Conservation (phyloP, 345 rosid species). For the Citrus cavaleriei region DNA sequence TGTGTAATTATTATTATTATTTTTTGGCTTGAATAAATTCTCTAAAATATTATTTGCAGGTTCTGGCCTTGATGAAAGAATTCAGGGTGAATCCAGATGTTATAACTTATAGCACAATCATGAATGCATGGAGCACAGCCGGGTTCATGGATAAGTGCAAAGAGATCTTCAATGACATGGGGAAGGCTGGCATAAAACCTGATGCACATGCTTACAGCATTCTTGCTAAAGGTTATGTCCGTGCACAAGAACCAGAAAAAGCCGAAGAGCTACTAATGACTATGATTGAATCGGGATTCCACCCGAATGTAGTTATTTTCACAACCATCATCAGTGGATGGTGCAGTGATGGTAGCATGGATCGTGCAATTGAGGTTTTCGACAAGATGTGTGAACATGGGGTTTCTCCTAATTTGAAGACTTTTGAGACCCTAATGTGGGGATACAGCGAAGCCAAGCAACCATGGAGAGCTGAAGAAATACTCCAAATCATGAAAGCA, state of each 20-base stretch:
- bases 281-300: slow-evolving; percentile 33
- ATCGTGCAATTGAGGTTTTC: slow-evolving; percentile 42
- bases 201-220: slow-evolving; percentile 57
- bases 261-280: slow-evolving; percentile 48
- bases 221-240: slow-evolving; percentile 61
- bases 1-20: too few species aligned
- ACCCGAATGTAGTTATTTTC: slow-evolving; percentile 53
- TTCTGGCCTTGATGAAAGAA: slow-evolving; percentile 53
- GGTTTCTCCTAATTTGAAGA: slow-evolving; percentile 54
- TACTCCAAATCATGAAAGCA: slow-evolving; percentile 50
- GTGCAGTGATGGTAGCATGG: slow-evolving; percentile 54
- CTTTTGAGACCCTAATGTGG: slow-evolving; percentile 55
- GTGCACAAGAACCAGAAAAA: slow-evolving; percentile 50
- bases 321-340: slow-evolving; percentile 63
- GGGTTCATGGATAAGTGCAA: slow-evolving; percentile 63
- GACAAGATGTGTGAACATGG: slow-evolving; percentile 50
- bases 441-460: slow-evolving; percentile 51
- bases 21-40: too few species aligned
- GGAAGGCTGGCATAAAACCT: slow-evolving; percentile 51
- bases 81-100: slow-evolving; percentile 56
- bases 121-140: slow-evolving; percentile 75
- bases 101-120: slow-evolving; percentile 60
- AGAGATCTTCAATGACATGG: slow-evolving; percentile 58
- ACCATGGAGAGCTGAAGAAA: slow-evolving; percentile 71
- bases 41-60: slow-evolving; percentile 32